These are phyloP conservation scores for Colletotrichum higginsianum DNA, from an alignment of 2,329 filamentous ascomycete genomes.

Conservation along the genomic window DNA sequence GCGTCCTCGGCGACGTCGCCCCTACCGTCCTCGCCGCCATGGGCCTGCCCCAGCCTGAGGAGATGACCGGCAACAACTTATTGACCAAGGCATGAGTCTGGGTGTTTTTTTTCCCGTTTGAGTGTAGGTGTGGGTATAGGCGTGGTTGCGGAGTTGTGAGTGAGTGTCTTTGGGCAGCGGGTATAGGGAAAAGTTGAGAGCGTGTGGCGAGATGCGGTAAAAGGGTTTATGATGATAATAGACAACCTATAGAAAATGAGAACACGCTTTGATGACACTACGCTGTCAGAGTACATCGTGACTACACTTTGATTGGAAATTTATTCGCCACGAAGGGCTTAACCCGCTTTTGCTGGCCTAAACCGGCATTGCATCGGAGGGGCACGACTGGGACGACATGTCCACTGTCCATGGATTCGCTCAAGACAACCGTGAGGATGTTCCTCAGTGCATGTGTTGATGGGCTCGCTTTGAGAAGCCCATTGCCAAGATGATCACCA, in stretches of 20 bases:
- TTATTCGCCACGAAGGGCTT: too few relatives aligned
- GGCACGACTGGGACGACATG: too few relatives aligned
- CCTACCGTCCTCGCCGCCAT: slow-evolving; percentile 93
- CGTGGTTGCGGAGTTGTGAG: slow-evolving; percentile 28
- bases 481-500: too few relatives aligned
- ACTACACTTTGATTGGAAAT: neutral
- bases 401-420: too few relatives aligned
- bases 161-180: slow-evolving; percentile 35
- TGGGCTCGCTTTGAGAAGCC: too few relatives aligned
- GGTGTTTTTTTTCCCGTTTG: neutral
- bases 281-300: neutral
- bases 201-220: slow-evolving; percentile 31
- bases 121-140: too few relatives aligned
- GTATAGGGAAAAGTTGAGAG: slow-evolving; percentile 38
- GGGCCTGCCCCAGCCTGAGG: slow-evolving; percentile 90
- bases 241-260: slow-evolving; percentile 42
- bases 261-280: slow-evolving; percentile 38
- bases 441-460: too few relatives aligned
- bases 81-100: slow-evolving; percentile 73
- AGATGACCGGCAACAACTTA: slow-evolving; percentile 91
- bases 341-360: too few relatives aligned
- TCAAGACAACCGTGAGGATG: too few relatives aligned
- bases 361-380: too few relatives aligned
- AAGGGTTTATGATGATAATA: slow-evolving; percentile 36
- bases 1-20: slow-evolving; percentile 96